These are phyloP conservation scores for Lenzites betulinus DNA, from an alignment of 768 basidiomycete species.

Conservation along the genomic window DNA sequence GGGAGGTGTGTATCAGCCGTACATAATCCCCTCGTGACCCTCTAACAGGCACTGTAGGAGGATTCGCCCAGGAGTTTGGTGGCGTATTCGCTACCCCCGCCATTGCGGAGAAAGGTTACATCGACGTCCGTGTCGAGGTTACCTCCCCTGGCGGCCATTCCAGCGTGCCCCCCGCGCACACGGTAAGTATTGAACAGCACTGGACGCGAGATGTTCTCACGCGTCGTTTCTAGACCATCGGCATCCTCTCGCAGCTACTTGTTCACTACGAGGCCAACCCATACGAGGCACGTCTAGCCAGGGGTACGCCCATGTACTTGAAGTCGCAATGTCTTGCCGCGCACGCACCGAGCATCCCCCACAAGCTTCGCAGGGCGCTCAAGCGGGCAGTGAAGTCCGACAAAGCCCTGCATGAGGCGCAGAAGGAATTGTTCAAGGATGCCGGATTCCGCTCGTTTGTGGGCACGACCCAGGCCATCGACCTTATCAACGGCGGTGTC, in stretches of 20 bases:
- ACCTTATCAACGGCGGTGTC: constrained; percentile 42
- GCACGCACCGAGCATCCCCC: constrained; percentile 40
- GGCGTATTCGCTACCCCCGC: constrained; percentile 33
- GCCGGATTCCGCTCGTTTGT: constrained; percentile 30
- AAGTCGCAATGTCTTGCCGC: constrained; percentile 46
- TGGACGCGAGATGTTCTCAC: neutral
- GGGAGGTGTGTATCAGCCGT: constrained; percentile 40
- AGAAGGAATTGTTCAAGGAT: constrained; percentile 32
- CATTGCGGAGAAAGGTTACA: constrained; percentile 46
- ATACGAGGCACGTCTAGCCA: constrained; percentile 33
- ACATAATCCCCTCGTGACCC: neutral
- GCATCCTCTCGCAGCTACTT: constrained; percentile 51
- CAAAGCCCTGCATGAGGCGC: constrained; percentile 37
- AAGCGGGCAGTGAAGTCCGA: constrained; percentile 31
- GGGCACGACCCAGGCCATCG: constrained; percentile 47
- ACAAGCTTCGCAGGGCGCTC: constrained; percentile 32
- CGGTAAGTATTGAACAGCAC: constrained; percentile 32
- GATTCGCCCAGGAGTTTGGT: constrained; percentile 32
- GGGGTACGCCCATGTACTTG: constrained; percentile 36
- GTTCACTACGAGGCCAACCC: constrained; percentile 50
- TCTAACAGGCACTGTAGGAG: constrained; percentile 22
- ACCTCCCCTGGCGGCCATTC: constrained; percentile 56
- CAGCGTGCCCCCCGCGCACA: constrained; percentile 53
- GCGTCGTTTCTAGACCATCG: constrained; percentile 41
- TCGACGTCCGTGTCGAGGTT: constrained; percentile 45